Evolutionary conservation across 805 yeast species (phyloP).

Genomic region (Saccharomycopsis amapae): DNA sequence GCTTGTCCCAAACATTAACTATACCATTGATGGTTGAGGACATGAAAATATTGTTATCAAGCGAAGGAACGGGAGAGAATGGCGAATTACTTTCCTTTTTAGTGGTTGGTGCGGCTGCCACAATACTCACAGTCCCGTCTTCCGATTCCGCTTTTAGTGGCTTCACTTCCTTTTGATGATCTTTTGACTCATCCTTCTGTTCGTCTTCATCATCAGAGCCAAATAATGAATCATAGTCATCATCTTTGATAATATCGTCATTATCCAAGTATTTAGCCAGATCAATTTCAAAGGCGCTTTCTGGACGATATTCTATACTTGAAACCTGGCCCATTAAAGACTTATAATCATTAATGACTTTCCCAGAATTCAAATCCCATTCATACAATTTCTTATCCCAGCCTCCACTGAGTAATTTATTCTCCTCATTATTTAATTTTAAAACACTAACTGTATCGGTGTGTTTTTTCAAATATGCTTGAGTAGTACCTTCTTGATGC

Average conservation of each 20-base stretch:
- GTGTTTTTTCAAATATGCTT: slow-evolving; percentile 71
- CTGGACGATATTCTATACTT: slow-evolving; percentile 63
- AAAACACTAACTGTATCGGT: slow-evolving; percentile 68
- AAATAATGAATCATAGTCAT: slow-evolving; percentile 49
- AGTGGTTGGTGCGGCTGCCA: background rate
- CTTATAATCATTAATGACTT: slow-evolving; percentile 37
- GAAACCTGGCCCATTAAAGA: slow-evolving; percentile 76
- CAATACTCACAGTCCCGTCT: slow-evolving; percentile 25
- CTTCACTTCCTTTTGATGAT: slow-evolving; percentile 2
- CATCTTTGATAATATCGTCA: slow-evolving; percentile 30
- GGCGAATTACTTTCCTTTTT: background rate
- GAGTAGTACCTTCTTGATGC: slow-evolving; percentile 72
- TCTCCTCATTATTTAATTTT: slow-evolving; percentile 53
- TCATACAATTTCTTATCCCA: slow-evolving; percentile 80
- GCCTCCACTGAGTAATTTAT: slow-evolving; percentile 66
- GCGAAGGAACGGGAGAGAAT: background rate
- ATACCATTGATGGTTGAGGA: slow-evolving; percentile 82
- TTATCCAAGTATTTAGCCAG: slow-evolving; percentile 14
- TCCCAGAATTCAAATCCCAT: slow-evolving; percentile 85
- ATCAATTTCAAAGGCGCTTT: slow-evolving; percentile 38
- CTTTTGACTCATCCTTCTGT: slow-evolving; percentile 19
- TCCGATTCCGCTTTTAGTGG: slow-evolving; percentile 1
- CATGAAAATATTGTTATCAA: slow-evolving; percentile 51
- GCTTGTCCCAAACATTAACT: slow-evolving; percentile 73
- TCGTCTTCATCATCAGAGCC: slow-evolving; percentile 48